Evolutionary conservation across 371 early-diverging fungal species (phyloP), one percentile per base, ranked within the genome.

Genomic region (Rhizopus stolonifer): DNA sequence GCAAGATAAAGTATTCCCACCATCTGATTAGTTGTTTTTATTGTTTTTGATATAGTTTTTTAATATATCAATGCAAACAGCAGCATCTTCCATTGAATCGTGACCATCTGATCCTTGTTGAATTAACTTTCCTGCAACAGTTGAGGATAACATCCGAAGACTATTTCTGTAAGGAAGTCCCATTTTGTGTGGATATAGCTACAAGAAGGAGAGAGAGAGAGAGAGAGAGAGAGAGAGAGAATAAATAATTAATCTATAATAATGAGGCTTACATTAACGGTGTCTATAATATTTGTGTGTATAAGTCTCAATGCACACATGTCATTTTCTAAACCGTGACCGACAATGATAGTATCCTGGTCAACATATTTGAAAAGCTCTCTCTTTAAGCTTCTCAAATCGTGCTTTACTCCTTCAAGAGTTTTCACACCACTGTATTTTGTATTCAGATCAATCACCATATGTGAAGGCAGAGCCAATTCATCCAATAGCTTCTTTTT

Each of bases 1-100:
- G 19, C 44, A 55, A 36, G 56, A 58, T 10, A 29, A 45, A 26
- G 34, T 39, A 67, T 83, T 47, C 32, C 51, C 50, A 23, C 42
- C 14, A 24, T 4, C 15, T 22, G 32, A 32, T 4, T 22, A 33
- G 10, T 14, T 17, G 1, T 32, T 18, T 21, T 44, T 52, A 4
- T n/a, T 45, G 33, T 34, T 15, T 19, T 36, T 24, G 17, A 63
- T 42, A 32, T 53, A 65, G 1, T 24, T 26, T 18, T 65, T 42
- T 10, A 65, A 43, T 22, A 83, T 38, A 21, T 83, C 82, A 2
- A 83, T 53, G 60, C 80, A 80, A 8, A 74, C 74, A 34, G 71
- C 66, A 0, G 83, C 81, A 55, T 83, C 83, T 56, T 82, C 81
- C 36, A 72, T 69, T 2, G 82, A 80, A 34, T 83, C 83, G 40